Conservation (phyloP, 2,329 filamentous ascomycete genomes). For the Fusarium lyarnte region DNA sequence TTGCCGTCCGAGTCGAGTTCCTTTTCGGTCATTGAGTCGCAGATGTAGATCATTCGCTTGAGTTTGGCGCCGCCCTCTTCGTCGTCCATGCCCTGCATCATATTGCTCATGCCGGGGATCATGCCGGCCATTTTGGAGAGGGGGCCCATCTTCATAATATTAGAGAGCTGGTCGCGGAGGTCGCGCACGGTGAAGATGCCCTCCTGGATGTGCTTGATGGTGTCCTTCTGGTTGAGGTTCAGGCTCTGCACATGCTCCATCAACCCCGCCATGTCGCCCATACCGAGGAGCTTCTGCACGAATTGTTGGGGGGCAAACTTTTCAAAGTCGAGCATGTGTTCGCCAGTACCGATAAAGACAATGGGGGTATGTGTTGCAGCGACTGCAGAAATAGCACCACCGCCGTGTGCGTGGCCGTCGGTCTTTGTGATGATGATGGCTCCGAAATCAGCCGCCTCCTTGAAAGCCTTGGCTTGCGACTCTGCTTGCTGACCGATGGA, state of each 20-base stretch:
- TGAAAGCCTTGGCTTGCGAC: slow-evolving; percentile 94
- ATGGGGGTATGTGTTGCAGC: slow-evolving; percentile 97
- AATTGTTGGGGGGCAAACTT: slow-evolving; percentile 93
- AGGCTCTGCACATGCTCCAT: slow-evolving; percentile 97
- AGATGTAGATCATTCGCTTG: slow-evolving; percentile 98
- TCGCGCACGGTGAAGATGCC: slow-evolving; percentile 97
- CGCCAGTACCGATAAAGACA: slow-evolving; percentile 96
- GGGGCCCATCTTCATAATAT: slow-evolving; percentile 99
- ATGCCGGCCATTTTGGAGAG: slow-evolving; percentile 97
- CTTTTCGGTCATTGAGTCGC: slow-evolving; percentile 96
- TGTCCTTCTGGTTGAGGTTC: slow-evolving; percentile 97
- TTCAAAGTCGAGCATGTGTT: slow-evolving; percentile 96
- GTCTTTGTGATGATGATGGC: slow-evolving; percentile 99
- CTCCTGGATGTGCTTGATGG: slow-evolving; percentile 98
- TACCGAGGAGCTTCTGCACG: slow-evolving; percentile 91
- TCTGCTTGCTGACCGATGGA: slow-evolving; percentile 97
- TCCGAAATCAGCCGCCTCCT: slow-evolving; percentile 95
- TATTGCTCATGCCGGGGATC: slow-evolving; percentile 93
- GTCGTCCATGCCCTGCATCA: slow-evolving; percentile 97
- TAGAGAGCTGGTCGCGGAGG: slow-evolving; percentile 91
- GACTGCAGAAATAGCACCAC: slow-evolving; percentile 96
- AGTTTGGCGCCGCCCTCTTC: slow-evolving; percentile 94
- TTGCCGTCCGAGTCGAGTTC: slow-evolving; percentile 97
- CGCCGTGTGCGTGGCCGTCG: slow-evolving; percentile 92
- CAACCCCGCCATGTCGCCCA: slow-evolving; percentile 95